A percentile compares a stretch with the other conserved stretches of the same genome.
Conservation (phyloP, 345 rosid species). For the Euphorbia peplus region DNA sequence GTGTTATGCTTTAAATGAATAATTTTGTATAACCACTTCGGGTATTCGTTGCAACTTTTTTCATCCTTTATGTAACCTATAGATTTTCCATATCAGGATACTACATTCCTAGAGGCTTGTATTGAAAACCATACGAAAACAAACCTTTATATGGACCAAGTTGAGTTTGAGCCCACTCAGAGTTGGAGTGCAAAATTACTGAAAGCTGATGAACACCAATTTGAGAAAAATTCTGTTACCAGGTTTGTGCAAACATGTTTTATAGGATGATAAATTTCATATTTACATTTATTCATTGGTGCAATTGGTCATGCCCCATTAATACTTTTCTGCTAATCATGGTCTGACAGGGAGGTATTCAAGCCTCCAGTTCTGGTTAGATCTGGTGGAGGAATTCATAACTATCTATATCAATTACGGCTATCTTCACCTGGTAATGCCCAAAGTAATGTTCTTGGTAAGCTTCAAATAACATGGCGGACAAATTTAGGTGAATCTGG, state of each 20-base stretch:
- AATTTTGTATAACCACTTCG: neutral
- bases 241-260: conserved; percentile 39
- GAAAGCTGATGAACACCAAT: conserved; percentile 48
- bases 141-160: conserved; percentile 93
- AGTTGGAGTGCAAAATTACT: conserved; percentile 68
- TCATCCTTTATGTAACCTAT: conserved; percentile 1
- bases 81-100: conserved; percentile 54
- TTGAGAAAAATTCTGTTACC: conserved; percentile 32
- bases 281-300: neutral
- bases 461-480: conserved; percentile 96
- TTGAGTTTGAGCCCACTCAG: conserved; percentile 94
- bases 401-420: conserved; percentile 72
- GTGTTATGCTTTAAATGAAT: neutral
- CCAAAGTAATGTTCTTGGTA: conserved; percentile 75
- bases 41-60: neutral
- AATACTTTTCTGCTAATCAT: neutral
- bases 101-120: conserved; percentile 86
- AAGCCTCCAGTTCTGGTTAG: conserved; percentile 73
- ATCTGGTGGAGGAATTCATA: conserved; percentile 86
- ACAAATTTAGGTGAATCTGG: conserved; percentile 98
- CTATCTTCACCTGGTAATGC: conserved; percentile 43
- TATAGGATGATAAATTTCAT: neutral
- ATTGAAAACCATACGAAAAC: conserved; percentile 92
- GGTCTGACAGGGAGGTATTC: conserved; percentile 50
- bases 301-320: neutral